phyloP scores from a whole-genome alignment of 192 early-diverging fungal species.

The Coemansia asiatica region DNA sequence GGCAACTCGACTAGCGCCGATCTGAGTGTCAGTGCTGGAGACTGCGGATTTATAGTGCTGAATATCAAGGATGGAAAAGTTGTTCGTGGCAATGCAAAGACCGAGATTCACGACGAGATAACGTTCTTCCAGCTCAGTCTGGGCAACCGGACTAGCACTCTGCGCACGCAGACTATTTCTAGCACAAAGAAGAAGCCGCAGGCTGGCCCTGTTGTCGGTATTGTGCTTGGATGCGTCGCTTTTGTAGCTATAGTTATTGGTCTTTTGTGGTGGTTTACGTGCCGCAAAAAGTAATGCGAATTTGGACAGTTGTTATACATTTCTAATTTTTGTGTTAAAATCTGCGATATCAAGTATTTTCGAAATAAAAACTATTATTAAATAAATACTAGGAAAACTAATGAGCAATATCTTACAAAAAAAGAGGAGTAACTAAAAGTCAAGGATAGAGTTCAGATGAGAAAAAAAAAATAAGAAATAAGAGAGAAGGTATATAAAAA shows the following conservation, averaged over 20 bases:
- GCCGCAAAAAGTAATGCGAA: constrained; percentile 3
- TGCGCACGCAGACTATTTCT: constrained; percentile 46
- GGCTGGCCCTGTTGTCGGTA: constrained; percentile 39
- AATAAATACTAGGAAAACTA: no score
- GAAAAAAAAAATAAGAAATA: no score
- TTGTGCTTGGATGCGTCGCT: constrained; percentile 37
- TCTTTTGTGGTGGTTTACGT: constrained; percentile 16
- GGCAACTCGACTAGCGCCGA: constrained; percentile 28
- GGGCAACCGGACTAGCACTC: constrained; percentile 14
- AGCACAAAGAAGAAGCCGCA: constrained; percentile 24
- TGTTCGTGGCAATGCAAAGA: constrained; percentile 28
- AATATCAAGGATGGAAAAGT: constrained; percentile 29
- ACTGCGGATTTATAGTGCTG: constrained; percentile 39
- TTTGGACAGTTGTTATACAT: background rate
- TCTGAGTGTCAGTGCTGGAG: constrained; percentile 8
- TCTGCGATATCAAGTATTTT: no score
- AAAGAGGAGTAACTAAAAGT: no score
- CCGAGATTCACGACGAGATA: constrained; percentile 25
- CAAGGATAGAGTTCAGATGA: no score
- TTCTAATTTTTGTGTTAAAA: no score
- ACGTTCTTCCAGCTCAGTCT: constrained; percentile 46
- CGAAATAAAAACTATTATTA: no score
- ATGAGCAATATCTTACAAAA: no score
- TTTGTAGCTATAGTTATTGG: constrained; percentile 22
- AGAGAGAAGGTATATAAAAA: no score